Base-by-base conservation (phyloP, 768 basidiomycete genomes). In the Trametopsis cervina region DNA sequence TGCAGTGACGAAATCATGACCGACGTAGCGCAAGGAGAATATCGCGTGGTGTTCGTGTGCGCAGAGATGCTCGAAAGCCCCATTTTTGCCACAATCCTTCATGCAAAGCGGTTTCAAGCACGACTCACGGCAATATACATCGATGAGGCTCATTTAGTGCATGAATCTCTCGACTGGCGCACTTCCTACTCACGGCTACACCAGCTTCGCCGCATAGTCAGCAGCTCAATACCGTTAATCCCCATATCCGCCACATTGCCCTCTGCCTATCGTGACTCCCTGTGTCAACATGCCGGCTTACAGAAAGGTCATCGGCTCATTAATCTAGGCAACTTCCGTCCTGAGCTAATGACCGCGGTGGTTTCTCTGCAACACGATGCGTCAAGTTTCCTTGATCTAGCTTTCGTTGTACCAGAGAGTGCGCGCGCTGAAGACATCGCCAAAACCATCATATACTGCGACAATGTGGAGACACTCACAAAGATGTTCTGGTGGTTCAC, bases 391-490 rank as follows among this genome's bases (percentile, higher is more conserved):
- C 41, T 4, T 18, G 41, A 42, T 24, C 41, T 42, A 9, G 12
- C 12, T 7, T 42, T 18, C 12, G 23, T 42, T 13, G 10, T 42
- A 12, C 12, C 13, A 4, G 23, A 42, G 5, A 18, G 13, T 17
- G 18, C 12, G 18, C 7, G 9, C 29, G 29, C 29, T 7, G 29
- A 7, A 7, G 15, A 15, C 29, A 33, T 33, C 15, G 29, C 15
- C 18, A 42, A 42, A 42, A 24, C 41, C 10, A 42, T 42, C 17
- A 24, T 42, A 15, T 42, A 42, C 24, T 42, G 41, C 17, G 41
- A 42, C 41, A 24, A 42, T 17, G 9, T 42, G 18, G 41, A 42
- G 17, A 20, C 24, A 22, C 41, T 42, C 23, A 42, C 41, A 18
- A 24, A 20, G 13, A 42, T 42, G 41, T 42, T 42, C 17, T 42